Evolutionary conservation across 192 early-diverging fungal genomes (phyloP).

Genomic region (Backusella tarrabulga): DNA sequence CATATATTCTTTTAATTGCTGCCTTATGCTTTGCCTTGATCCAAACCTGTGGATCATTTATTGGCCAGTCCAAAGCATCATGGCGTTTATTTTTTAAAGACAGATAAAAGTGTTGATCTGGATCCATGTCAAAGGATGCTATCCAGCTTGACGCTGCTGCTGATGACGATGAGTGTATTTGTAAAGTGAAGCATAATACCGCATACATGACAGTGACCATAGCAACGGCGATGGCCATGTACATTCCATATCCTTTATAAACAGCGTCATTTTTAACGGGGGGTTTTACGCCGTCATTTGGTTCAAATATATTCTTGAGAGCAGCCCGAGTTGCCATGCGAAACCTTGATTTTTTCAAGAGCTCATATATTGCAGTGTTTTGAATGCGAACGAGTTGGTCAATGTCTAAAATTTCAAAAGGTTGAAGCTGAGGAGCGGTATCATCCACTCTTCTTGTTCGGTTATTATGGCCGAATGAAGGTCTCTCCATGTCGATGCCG

Average conservation of each 20-base stretch:
- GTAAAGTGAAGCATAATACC: too few species aligned
- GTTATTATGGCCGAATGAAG: slow-evolving; percentile 11
- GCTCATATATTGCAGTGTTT: slow-evolving; percentile 10
- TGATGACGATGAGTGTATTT: too few species aligned
- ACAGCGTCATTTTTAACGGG: too few species aligned
- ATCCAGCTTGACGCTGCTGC: neutral
- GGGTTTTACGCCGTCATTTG: neutral
- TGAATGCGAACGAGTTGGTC: slow-evolving; percentile 16
- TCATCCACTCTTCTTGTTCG: neutral
- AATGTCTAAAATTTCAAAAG: slow-evolving; percentile 21
- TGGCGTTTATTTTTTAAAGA: neutral
- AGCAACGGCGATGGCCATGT: too few species aligned
- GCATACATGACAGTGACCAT: too few species aligned
- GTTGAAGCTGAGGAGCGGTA: neutral
- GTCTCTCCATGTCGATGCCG: slow-evolving; percentile 15
- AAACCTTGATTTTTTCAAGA: slow-evolving; percentile 16
- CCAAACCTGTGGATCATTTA: neutral
- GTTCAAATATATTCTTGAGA: neutral
- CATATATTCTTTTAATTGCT: neutral
- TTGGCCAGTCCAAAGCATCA: neutral
- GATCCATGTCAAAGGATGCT: neutral
- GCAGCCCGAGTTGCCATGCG: slow-evolving; percentile 9
- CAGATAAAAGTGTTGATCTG: neutral
- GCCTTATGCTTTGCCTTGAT: neutral
- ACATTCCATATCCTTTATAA: too few species aligned